Evolutionary conservation across 176 grass and related monocot species (phyloP).

Genomic region (Aegilops umbellulata): DNA sequence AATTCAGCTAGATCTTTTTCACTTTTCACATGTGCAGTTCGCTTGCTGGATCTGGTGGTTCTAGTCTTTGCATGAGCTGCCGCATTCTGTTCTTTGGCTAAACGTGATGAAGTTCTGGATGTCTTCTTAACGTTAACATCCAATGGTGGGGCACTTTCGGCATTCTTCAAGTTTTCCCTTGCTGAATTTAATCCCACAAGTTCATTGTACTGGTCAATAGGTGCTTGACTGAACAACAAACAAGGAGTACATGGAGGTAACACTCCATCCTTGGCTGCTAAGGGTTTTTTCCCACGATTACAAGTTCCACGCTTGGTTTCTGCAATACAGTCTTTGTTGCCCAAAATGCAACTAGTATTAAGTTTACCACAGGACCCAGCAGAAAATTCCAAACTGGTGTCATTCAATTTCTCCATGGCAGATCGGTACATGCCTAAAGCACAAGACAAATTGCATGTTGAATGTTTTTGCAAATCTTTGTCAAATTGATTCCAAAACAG

Average conservation of each 20-base stretch:
- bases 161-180: constrained; percentile 2
- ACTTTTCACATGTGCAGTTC: constrained; percentile 7
- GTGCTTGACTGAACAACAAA: constrained; percentile 23
- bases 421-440: constrained; percentile 62
- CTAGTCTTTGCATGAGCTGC: constrained; percentile 25
- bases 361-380: constrained; percentile 4
- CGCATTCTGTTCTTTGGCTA: constrained; percentile 32
- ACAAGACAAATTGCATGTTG: constrained; percentile 37
- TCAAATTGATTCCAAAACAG: constrained; percentile 50
- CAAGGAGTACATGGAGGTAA: constrained; percentile 44
- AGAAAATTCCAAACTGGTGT: constrained; percentile 19
- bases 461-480: constrained; percentile 47
- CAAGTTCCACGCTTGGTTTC: not conserved
- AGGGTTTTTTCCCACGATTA: not conserved
- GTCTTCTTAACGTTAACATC: constrained; percentile 37
- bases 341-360: not conserved
- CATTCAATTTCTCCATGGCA: constrained; percentile 62
- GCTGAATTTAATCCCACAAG: constrained; percentile 2
- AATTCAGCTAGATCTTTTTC: constrained; percentile 28
- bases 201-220: not conserved
- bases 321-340: constrained; percentile 6
- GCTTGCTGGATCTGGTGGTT: constrained; percentile 40
- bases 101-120: constrained; percentile 30
- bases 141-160: constrained; percentile 23
- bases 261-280: constrained; percentile 12